These are phyloP conservation scores for Nidularia pulvinata DNA, from an alignment of 768 basidiomycete genomes.

Conservation along the genomic window DNA sequence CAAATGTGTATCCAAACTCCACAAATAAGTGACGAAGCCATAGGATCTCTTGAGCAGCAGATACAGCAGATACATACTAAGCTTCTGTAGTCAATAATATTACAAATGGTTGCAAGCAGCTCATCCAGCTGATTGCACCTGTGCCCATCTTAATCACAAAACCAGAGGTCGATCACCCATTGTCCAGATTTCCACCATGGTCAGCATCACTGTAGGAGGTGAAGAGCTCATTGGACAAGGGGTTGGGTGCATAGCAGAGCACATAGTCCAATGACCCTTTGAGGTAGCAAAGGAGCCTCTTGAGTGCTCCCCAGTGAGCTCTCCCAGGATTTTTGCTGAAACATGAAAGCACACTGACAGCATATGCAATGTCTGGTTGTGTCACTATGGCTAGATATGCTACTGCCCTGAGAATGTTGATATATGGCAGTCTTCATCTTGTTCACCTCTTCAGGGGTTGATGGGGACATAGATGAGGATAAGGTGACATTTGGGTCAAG, in stretches of 20 bases:
- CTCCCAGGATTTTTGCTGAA: conserved; percentile 21
- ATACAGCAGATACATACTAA: conserved; percentile 31
- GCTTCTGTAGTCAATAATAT: conserved; percentile 37
- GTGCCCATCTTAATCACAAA: conserved; percentile 29
- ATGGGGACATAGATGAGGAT: conserved; percentile 11
- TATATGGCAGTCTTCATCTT: conserved; percentile 24
- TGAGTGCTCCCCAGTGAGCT: conserved; percentile 32
- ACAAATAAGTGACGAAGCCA: neutral
- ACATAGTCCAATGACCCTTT: conserved; percentile 24
- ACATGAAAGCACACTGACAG: conserved; percentile 11
- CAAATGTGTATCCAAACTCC: neutral
- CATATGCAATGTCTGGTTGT: conserved; percentile 18
- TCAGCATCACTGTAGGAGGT: conserved; percentile 21
- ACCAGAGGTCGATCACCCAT: conserved; percentile 30
- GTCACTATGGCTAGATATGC: conserved; percentile 7
- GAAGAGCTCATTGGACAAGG: neutral
- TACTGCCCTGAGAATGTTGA: conserved; percentile 22
- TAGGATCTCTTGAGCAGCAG: conserved; percentile 21
- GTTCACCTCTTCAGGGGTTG: conserved; percentile 12
- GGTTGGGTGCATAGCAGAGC: conserved; percentile 7
- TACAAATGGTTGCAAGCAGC: conserved; percentile 33
- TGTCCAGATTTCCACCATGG: conserved; percentile 22
- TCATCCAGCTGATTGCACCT: conserved; percentile 34
- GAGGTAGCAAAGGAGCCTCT: conserved; percentile 30
- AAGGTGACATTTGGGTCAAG: conserved; percentile 20